phyloP scores from a whole-genome alignment of 2,329 filamentous ascomycete genomes.

The Onygena corvina region DNA sequence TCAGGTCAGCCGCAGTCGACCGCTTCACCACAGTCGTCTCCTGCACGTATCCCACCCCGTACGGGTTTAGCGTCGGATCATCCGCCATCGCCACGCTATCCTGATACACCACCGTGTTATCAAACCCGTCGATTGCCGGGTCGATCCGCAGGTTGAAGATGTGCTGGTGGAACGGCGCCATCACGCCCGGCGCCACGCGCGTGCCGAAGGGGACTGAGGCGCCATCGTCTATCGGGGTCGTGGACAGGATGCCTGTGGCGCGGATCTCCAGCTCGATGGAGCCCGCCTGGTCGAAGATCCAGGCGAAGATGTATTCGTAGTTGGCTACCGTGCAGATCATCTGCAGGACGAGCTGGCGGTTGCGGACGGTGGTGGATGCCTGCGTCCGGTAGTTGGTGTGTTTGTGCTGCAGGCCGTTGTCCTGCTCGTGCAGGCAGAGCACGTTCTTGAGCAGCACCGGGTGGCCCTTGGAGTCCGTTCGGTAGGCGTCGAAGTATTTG shows the following conservation, averaged over 20 bases:
- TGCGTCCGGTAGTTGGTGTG: slow-evolving; percentile 60
- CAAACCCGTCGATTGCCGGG: slow-evolving; percentile 48
- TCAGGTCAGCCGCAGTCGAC: slow-evolving; percentile 39
- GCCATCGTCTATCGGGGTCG: slow-evolving; percentile 54
- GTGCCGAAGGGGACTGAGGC: slow-evolving; percentile 55
- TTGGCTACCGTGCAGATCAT: slow-evolving; percentile 60
- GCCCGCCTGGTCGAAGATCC: slow-evolving; percentile 59
- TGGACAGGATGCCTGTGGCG: slow-evolving; percentile 56
- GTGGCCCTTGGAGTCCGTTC: slow-evolving; percentile 49
- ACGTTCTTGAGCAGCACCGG: slow-evolving; percentile 52
- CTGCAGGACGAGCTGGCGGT: slow-evolving; percentile 54
- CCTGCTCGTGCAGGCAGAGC: slow-evolving; percentile 59
- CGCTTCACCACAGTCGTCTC: slow-evolving; percentile 37
- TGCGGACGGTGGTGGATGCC: slow-evolving; percentile 50
- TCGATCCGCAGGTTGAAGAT: slow-evolving; percentile 58
- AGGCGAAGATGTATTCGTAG: slow-evolving; percentile 63
- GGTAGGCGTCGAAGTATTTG: slow-evolving; percentile 50
- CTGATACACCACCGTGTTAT: slow-evolving; percentile 45
- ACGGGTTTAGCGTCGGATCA: slow-evolving; percentile 40
- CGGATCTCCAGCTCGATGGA: slow-evolving; percentile 56
- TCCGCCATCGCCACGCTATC: slow-evolving; percentile 51
- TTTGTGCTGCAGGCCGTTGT: slow-evolving; percentile 57
- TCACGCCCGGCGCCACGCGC: slow-evolving; percentile 55
- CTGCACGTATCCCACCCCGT: slow-evolving; percentile 41
- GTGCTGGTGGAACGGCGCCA: slow-evolving; percentile 62